Base-by-base conservation (phyloP, 148 eudicot genomes). In the Cornus florida region DNA sequence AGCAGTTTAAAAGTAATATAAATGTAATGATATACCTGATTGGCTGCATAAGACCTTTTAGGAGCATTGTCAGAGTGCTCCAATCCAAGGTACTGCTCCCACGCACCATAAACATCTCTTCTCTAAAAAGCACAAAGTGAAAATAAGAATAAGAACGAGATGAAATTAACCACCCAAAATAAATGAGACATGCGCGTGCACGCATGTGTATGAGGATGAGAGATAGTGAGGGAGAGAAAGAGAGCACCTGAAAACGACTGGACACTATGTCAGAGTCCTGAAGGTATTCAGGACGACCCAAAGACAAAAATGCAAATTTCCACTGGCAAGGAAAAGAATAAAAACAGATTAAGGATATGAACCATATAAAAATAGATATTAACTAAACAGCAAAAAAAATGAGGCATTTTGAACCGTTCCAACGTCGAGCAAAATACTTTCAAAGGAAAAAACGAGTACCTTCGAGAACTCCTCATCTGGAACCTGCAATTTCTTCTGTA, bases 11-110 rank as follows among this genome's bases (percentile, higher is more conserved):
- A 35, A 60, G 10, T 10, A 53, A 16, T 53, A 14, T 65, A 6
- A 53, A 11, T 72, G 41, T 53, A 64, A 5, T 20, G 41, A 32
- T 53, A 71, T 82, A 94, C 99, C 99, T 96, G 99, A 88, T 87
- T 92, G 74, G 97, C 89, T 4, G 91, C 74, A 75, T 91, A 90
- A 53, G 97, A 84, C 83, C 99, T 91, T 83, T 90, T 92, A 33
- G 97, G 99, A 75, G 92, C 78, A 72, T 87, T 68, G 73, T 77
- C 86, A 67, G 83, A 72, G 71, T 84, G 86, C 72, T 84, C 86
- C 78, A 84, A 72, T 41, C 86, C 86, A 72, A 84, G 86, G 81
- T 80, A 84, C 76, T 78, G 81, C 67, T 84, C 86, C 86, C 86
- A 84, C 43, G 80, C 83, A 73, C 83, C 86, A 77, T 81, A 84